Base-by-base conservation (phyloP, 495 filamentous ascomycete genomes). In the Penicillium argentinense region DNA sequence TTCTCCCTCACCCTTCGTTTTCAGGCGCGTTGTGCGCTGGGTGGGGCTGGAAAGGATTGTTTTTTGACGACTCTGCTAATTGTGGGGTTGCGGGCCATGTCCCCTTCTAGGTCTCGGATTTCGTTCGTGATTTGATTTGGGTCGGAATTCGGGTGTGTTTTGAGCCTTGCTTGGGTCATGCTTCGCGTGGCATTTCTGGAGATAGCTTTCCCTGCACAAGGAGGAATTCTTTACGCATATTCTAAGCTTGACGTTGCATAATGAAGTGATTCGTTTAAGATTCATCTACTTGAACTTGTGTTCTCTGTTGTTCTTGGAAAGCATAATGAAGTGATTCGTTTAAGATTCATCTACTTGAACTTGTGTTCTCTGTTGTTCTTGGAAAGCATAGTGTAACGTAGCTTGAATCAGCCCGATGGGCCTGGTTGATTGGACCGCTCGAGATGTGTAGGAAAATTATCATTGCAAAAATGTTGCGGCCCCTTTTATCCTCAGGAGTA, bases 11-110 rank as follows among this genome's bases (percentile, higher is more conserved):
- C 37, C 40, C 28, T 24, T 19, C 51, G 26, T 32, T 39, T 37
- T 42, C 36, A 45, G 56, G 33, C 40, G 24, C 19, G 27, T 39
- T 47, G 47, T 40, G 41, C 39, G 50, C 44, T 44, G 39, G 42
- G 49, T 39, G 45, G 30, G 47, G 27, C 60, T 69, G 67, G 42
- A 49, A 68, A 60, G 66, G 36, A 51, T 53, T 33, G 29, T 62
- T 60, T 63, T 56, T 45, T 53, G 48, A 49, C 43, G 49, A 63
- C 66, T 60, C 54, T 61, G 61, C 69, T 73, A 63, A 73, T 73
- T 51, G 60, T 65, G 59, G 53, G 60, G 57, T 56, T 52, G 39
- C 38, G 38, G 53, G 41, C 48, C 43, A 24, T 49, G 25, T 51
- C 17, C 27, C n/a, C 28, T 30, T 6, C 33, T 41, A 47, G 54